Evolutionary conservation across 2,329 filamentous ascomycete species (phyloP).

Genomic region (Gnomoniopsis sp.): DNA sequence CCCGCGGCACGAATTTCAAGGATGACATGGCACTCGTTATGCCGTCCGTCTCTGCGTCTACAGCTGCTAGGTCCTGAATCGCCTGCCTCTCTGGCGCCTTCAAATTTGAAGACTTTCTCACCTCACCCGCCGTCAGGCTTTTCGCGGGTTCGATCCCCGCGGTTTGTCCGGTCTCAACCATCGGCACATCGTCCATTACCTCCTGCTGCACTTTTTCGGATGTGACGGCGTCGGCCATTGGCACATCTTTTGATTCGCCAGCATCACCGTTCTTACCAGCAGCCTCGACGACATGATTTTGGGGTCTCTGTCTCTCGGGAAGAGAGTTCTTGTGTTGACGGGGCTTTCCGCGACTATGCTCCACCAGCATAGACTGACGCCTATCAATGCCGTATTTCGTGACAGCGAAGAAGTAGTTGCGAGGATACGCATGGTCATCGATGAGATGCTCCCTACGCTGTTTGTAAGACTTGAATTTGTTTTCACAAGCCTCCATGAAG

Average conservation of each 20-base stretch:
- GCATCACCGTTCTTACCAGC: background rate
- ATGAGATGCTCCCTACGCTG: slow-evolving; percentile 87
- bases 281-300: slow-evolving; percentile 23
- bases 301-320: slow-evolving; percentile 25
- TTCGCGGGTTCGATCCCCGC: slow-evolving; percentile 18
- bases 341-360: slow-evolving; percentile 49
- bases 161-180: slow-evolving; percentile 54
- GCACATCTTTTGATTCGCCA: background rate
- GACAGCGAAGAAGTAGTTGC: slow-evolving; percentile 82
- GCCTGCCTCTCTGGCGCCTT: background rate
- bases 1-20: slow-evolving; percentile 67
- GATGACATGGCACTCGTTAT: slow-evolving; percentile 67
- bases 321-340: slow-evolving; percentile 11
- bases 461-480: slow-evolving; percentile 76
- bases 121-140: no score
- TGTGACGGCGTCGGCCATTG: background rate
- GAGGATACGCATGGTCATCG: slow-evolving; percentile 90
- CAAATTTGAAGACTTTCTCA: no score
- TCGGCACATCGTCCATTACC: background rate
- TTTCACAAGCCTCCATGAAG: slow-evolving; percentile 84
- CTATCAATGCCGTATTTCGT: slow-evolving; percentile 89
- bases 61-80: slow-evolving; percentile 13
- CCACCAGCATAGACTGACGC: slow-evolving; percentile 71
- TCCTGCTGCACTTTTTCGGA: background rate
- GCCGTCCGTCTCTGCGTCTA: slow-evolving; percentile 57